Conservation (phyloP, 306 rosid genomes). For the Cicer judaicum region DNA sequence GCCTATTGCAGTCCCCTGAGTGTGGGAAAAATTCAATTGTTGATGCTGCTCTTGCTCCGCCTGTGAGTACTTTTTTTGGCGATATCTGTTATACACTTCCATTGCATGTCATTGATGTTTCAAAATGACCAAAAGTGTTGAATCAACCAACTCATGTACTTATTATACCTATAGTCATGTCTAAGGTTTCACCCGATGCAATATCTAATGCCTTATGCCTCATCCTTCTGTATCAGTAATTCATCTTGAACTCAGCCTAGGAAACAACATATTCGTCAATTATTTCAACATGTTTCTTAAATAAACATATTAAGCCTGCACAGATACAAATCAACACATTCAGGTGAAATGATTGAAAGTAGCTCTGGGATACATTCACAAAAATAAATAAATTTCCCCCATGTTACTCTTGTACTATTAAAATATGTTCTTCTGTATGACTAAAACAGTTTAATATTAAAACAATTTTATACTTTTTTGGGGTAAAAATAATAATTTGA, state of each 20-base stretch:
- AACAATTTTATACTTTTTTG: background rate
- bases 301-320: background rate
- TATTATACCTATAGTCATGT: constrained; percentile 4
- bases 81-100: constrained; percentile 24
- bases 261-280: constrained; percentile 32
- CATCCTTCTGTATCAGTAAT: constrained; percentile 28
- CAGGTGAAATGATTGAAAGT: constrained; percentile 4
- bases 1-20: constrained; percentile 71
- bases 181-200: constrained; percentile 14
- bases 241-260: constrained; percentile 31
- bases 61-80: constrained; percentile 56
- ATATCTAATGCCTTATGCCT: constrained; percentile 8
- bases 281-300: constrained; percentile 5
- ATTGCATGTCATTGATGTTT: constrained; percentile 31
- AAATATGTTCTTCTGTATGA: background rate
- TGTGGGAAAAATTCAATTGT: constrained; percentile 61
- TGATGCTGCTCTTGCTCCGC: constrained; percentile 82
- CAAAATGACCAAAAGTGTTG: background rate
- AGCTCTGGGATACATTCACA: constrained; percentile 12
- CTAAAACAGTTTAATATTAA: background rate
- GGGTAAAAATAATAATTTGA: constrained; percentile 10
- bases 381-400: background rate
- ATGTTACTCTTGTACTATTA: background rate
- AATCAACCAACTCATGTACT: background rate
- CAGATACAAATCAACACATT: background rate